Conservation (phyloP, 2,329 filamentous ascomycete genomes). For the Pseudogymnoascus sp. region DNA sequence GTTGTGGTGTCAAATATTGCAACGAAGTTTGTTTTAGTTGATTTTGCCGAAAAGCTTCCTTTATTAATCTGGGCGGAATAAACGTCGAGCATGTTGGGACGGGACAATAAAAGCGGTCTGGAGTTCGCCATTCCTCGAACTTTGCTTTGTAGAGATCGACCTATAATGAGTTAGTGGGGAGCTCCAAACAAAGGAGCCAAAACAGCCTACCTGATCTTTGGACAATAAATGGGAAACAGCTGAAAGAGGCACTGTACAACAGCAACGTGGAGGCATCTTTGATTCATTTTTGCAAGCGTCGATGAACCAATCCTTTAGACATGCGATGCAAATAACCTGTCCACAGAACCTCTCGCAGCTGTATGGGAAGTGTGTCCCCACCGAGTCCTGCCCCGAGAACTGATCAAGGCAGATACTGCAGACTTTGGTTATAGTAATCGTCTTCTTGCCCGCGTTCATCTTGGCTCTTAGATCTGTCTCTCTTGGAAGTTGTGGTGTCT, state of each 20-base stretch:
- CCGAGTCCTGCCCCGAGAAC: not conserved
- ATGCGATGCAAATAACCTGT: slow-evolving; percentile 23
- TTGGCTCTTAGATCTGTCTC: not conserved
- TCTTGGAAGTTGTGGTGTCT: not conserved
- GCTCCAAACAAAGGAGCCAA: not conserved
- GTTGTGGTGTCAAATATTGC: not conserved
- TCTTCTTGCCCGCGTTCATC: not conserved
- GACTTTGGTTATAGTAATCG: not conserved
- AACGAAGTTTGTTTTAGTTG: not conserved
- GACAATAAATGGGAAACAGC: slow-evolving; percentile 30
- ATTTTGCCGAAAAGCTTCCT: not conserved
- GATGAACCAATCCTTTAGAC: slow-evolving; percentile 34
- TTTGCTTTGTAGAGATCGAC: slow-evolving; percentile 32
- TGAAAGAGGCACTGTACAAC: slow-evolving; percentile 34
- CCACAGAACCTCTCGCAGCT: not conserved
- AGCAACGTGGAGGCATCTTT: slow-evolving; percentile 39
- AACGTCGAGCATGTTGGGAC: slow-evolving; percentile 39
- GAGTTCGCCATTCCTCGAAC: slow-evolving; percentile 39
- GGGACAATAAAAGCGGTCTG: slow-evolving; percentile 40
- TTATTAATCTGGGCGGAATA: slow-evolving; percentile 29
- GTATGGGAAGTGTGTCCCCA: not conserved
- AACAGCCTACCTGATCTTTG: slow-evolving; percentile 23
- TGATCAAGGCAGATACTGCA: not conserved
- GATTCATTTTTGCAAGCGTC: slow-evolving; percentile 31
- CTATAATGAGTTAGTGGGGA: not conserved